Percentiles rank a stretch among this genome's conserved stretches.
Evolutionary conservation across 2,329 filamentous ascomycete genomes (phyloP).

Genomic region (Botrytis elliptica): DNA sequence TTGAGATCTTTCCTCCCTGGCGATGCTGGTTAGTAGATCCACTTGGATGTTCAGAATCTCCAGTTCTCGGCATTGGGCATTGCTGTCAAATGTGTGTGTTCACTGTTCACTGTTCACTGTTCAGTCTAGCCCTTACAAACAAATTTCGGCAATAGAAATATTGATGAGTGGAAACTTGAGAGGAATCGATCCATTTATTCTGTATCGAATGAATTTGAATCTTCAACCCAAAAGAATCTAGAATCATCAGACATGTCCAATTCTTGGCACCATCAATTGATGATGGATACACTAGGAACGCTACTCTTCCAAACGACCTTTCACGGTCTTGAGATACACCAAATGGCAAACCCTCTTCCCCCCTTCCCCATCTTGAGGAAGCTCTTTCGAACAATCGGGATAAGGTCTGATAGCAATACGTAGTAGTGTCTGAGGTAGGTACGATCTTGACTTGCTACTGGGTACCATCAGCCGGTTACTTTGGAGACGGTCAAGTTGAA

Average conservation of each 20-base stretch:
- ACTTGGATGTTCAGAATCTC: background rate
- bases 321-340: background rate
- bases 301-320: background rate
- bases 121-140: background rate
- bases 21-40: background rate
- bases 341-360: background rate
- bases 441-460: constrained; percentile 8
- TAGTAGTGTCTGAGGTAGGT: background rate
- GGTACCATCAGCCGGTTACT: background rate
- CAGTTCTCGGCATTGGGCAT: constrained; percentile 10
- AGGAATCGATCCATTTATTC: background rate
- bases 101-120: background rate
- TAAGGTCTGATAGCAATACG: background rate
- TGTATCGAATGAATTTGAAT: background rate
- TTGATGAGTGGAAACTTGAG: background rate
- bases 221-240: background rate
- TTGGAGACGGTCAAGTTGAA: background rate
- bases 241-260: background rate
- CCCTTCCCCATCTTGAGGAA: background rate
- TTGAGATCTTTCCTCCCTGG: constrained; percentile 1
- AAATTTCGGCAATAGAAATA: background rate
- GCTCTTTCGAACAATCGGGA: background rate
- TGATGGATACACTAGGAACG: background rate
- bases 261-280: background rate
- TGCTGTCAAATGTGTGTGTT: background rate